Base-by-base conservation (phyloP, 805 yeast species). In the Candida broadrunensis region DNA sequence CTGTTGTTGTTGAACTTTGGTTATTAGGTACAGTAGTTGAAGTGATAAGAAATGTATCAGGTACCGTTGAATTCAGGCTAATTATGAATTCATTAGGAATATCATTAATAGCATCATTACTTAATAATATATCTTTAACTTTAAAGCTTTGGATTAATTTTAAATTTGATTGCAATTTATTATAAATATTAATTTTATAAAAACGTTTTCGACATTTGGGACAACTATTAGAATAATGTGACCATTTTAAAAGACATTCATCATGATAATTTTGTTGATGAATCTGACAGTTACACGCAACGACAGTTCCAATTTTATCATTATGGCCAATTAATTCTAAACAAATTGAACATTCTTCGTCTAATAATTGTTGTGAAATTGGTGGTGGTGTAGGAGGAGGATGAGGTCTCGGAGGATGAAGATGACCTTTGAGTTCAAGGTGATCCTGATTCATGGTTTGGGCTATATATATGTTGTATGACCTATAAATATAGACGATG, bases 321-420 rank as follows among this genome's bases (percentile, higher is more conserved):
- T 37, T 29, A 11, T 25, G 38, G 8, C 19, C 34, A 33, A 56
- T 47, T 15, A 48, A 29, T 24, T 60, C 86, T 35, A 81, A 64
- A 50, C 89, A 83, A 31, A 83, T 81, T n/a, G 81, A 71, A 54
- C 89, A 83, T 39, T 67, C 74, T 25, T 56, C 56, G 12, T 42
- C 52, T 9, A 9, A 14, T 21, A 21, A 21, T 9, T 21, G 24
- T 6, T 21, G 24, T 24, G 9, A 12, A 9, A 14, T 7, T 16
- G 29, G 17, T 9, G 29, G 18, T 15, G 32, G 32, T n/a, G 18
- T 7, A 14, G 13, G 14, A 7, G 12, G 6, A 11, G 29, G 14
- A 13, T 7, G 29, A 8, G 29, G 29, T 9, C n/a, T 8, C 5
- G 29, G 14, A 11, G 29, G 29, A 11, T 8, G 29, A 8, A 13